Evolutionary conservation across 805 yeast genomes (phyloP), one percentile per base, ranked within the genome.

Genomic region (Yarrowia yakushimensis): DNA sequence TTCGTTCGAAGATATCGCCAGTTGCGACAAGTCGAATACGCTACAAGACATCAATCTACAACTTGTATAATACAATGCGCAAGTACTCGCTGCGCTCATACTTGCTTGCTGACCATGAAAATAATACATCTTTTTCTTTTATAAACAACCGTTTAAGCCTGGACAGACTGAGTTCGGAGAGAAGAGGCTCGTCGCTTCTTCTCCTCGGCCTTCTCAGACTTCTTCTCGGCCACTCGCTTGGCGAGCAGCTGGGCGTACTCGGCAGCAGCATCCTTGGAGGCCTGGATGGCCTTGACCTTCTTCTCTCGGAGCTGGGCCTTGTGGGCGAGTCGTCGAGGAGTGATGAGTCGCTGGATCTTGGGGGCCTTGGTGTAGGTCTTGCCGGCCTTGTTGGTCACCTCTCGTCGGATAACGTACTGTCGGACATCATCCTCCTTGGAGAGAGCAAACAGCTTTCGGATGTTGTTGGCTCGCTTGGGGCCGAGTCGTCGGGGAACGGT

Each of bases 131-230:
- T 41, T 57, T 30, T 42, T 57, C 25, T 59, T 59, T 59, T 42
- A 45, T 31, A 59, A 42, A 30, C 52, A 34, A 57, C 62, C 46
- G 60, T 43, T 62, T 62, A 63, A 46, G 65, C 65, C 41, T 48
- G 41, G 42, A 59, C 63, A 36, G 67, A 64, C 42, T 63, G 42
- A 64, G 73, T 71, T 65, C 75, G 90, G 81, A 94, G 86, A 74
- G 98, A 94, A 76, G 97, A 92, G 80, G 99, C 98, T 86, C 99
- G 91, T 88, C 97, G 91, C 96, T 93, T 93, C 85, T 88, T 91
- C 82, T 88, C 85, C 85, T 91, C 97, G 82, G 97, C 97, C 85
- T 85, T 90, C 83, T 90, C 96, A 79, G 96, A 93, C 86, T 93
- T 93, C 84, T 92, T 90, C 83, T 93, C 97, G 81, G 90, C 88